A percentile compares a stretch with the other conserved stretches of the same genome.
These are phyloP conservation scores for Marasmius sp. DNA, from an alignment of 1,284 basidiomycete genomes.

Conservation along the genomic window DNA sequence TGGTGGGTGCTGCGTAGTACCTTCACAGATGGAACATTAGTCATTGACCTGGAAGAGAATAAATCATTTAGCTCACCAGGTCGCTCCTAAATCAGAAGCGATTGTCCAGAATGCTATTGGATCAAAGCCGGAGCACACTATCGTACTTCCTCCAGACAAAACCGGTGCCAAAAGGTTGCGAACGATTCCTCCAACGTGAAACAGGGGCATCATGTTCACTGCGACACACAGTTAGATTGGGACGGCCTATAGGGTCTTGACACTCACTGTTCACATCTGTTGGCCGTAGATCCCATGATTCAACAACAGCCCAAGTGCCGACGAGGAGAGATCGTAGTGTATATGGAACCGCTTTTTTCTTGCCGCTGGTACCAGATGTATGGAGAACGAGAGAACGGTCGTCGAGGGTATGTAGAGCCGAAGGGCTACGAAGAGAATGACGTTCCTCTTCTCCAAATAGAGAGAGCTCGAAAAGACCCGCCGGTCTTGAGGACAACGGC, in stretches of 20 bases:
- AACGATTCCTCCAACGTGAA: slow-evolving; percentile 56
- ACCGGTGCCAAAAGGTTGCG: slow-evolving; percentile 52
- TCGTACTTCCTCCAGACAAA: slow-evolving; percentile 45
- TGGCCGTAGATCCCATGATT: slow-evolving; percentile 53
- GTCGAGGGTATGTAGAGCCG: slow-evolving; percentile 33
- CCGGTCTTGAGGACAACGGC: slow-evolving; percentile 28
- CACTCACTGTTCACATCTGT: slow-evolving; percentile 43
- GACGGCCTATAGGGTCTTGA: no score
- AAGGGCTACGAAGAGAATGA: slow-evolving; percentile 18
- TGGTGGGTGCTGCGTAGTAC: slow-evolving; percentile 48
- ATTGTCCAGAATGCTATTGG: slow-evolving; percentile 53
- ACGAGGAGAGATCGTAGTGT: slow-evolving; percentile 57
- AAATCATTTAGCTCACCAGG: slow-evolving; percentile 33
- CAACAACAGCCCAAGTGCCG: slow-evolving; percentile 56
- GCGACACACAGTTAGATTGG: background rate
- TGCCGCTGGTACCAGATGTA: slow-evolving; percentile 66
- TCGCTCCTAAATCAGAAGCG: slow-evolving; percentile 36
- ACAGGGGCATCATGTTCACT: slow-evolving; percentile 67
- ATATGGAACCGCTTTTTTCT: slow-evolving; percentile 60
- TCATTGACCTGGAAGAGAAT: background rate
- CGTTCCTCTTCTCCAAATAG: slow-evolving; percentile 22
- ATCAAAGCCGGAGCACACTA: slow-evolving; percentile 49
- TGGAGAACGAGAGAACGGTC: slow-evolving; percentile 59
- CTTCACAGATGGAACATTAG: slow-evolving; percentile 19
- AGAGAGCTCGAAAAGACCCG: slow-evolving; percentile 38